Percentiles rank a stretch among this genome's conserved stretches.
Conservation (phyloP, 106 monocot genomes). For the Triglochin maritima region DNA sequence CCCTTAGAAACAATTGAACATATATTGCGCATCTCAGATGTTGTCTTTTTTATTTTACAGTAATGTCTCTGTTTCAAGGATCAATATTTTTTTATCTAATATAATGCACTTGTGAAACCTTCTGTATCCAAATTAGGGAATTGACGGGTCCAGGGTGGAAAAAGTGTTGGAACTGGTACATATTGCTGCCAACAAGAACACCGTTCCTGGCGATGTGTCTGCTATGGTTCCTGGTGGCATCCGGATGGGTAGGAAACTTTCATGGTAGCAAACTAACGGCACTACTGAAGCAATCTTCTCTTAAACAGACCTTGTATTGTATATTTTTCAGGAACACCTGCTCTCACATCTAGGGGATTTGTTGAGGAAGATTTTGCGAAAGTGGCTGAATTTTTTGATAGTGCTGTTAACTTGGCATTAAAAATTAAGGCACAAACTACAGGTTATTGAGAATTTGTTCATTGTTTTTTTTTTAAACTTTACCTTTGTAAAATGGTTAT, state of each 20-base stretch:
- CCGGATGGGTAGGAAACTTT: slow-evolving; percentile 56
- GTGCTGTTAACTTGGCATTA: slow-evolving; percentile 61
- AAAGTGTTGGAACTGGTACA: slow-evolving; percentile 88
- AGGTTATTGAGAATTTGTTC: slow-evolving; percentile 26
- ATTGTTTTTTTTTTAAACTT: not conserved
- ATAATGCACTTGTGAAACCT: not conserved
- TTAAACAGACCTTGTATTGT: not conserved
- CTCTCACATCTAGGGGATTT: slow-evolving; percentile 94
- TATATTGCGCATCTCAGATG: too few species aligned
- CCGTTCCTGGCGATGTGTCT: slow-evolving; percentile 95
- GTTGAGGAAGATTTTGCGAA: slow-evolving; percentile 83
- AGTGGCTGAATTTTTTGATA: slow-evolving; percentile 89
- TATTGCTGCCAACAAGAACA: slow-evolving; percentile 97
- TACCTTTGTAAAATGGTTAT: not conserved
- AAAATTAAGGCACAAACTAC: slow-evolving; percentile 66
- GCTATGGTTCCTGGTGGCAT: slow-evolving; percentile 99
- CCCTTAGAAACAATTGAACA: too few species aligned
- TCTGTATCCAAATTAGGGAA: slow-evolving; percentile 32
- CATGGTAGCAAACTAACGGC: not conserved
- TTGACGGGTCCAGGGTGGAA: slow-evolving; percentile 97
- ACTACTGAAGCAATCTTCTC: not conserved
- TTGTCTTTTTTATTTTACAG: too few species aligned
- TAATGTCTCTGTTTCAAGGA: too few species aligned
- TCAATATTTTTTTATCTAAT: too few species aligned
- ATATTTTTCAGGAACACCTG: slow-evolving; percentile 70